A percentile compares a stretch with the other conserved stretches of the same genome.
Conservation (phyloP, 164 flowering plant species). For the Nymphaea colorata region DNA sequence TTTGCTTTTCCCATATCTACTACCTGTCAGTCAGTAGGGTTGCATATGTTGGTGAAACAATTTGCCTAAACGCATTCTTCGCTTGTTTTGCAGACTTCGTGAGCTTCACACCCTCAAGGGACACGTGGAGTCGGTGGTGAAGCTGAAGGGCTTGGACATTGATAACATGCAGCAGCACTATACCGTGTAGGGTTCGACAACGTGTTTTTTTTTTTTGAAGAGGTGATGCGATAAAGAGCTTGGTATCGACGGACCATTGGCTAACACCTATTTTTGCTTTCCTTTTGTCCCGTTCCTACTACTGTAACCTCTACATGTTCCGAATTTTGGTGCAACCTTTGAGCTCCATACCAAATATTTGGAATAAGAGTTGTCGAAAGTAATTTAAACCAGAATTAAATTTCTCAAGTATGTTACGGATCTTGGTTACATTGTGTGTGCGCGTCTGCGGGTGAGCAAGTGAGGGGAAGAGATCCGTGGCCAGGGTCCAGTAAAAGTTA, state of each 20-base stretch:
- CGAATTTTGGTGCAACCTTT: not conserved
- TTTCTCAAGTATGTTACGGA: too few relatives aligned
- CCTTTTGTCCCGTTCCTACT: not conserved
- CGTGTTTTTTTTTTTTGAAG: not conserved
- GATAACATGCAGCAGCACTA: constrained; percentile 71
- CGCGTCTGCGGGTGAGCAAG: too few relatives aligned
- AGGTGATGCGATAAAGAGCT: not conserved
- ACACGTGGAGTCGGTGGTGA: constrained; percentile 70
- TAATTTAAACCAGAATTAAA: too few relatives aligned
- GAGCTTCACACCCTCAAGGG: constrained; percentile 73
- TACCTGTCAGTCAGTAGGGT: too few relatives aligned
- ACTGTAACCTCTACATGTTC: not conserved
- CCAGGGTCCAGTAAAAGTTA: too few relatives aligned
- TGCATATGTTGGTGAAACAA: too few relatives aligned
- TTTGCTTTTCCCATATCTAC: too few relatives aligned
- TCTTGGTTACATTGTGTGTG: too few relatives aligned
- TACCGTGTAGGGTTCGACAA: constrained; percentile 25
- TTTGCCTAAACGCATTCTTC: too few relatives aligned
- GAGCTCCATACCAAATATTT: not conserved
- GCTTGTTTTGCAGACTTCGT: constrained; percentile 31
- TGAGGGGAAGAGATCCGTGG: too few relatives aligned
- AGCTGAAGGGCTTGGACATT: constrained; percentile 64
- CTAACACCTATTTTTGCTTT: not conserved
- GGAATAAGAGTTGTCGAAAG: not conserved
- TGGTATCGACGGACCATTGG: not conserved